phyloP scores from a whole-genome alignment of 108 stramenopile species.

The Fragilaria crotonensis region DNA sequence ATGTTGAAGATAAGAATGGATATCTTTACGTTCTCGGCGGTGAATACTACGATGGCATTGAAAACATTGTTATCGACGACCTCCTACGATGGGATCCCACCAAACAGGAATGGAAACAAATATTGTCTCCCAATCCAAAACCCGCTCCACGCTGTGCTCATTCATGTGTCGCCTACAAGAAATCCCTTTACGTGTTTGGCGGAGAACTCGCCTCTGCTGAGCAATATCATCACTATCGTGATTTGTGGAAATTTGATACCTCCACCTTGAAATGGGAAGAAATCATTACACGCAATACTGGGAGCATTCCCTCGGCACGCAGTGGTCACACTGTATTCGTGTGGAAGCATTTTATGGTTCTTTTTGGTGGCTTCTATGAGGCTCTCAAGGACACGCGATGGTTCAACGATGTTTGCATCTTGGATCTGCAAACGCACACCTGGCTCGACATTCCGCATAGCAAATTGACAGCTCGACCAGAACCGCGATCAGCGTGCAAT shows the following conservation, averaged over 20 bases:
- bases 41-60: slow-evolving; percentile 92
- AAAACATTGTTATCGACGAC: slow-evolving; percentile 88
- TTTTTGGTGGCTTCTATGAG: slow-evolving; percentile 97
- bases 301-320: slow-evolving; percentile 66
- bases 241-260: slow-evolving; percentile 88
- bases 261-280: slow-evolving; percentile 80
- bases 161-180: slow-evolving; percentile 82
- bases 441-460: slow-evolving; percentile 80
- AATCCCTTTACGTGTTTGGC: slow-evolving; percentile 90
- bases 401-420: slow-evolving; percentile 77
- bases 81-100: slow-evolving; percentile 67
- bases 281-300: slow-evolving; percentile 43
- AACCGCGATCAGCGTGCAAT: slow-evolving; percentile 76
- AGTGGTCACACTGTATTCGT: slow-evolving; percentile 85
- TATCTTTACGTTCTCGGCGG: slow-evolving; percentile 89
- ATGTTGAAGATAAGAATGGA: slow-evolving; percentile 39
- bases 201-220: slow-evolving; percentile 90
- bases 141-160: slow-evolving; percentile 93
- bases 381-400: slow-evolving; percentile 66
- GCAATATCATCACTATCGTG: slow-evolving; percentile 92
- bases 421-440: slow-evolving; percentile 64
- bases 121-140: slow-evolving; percentile 52
- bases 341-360: slow-evolving; percentile 90
- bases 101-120: slow-evolving; percentile 63
- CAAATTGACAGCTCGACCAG: slow-evolving; percentile 63